Percentiles rank a stretch among this genome's conserved stretches.
phyloP scores from a whole-genome alignment of 768 basidiomycete genomes.

The Boletus insuetus region DNA sequence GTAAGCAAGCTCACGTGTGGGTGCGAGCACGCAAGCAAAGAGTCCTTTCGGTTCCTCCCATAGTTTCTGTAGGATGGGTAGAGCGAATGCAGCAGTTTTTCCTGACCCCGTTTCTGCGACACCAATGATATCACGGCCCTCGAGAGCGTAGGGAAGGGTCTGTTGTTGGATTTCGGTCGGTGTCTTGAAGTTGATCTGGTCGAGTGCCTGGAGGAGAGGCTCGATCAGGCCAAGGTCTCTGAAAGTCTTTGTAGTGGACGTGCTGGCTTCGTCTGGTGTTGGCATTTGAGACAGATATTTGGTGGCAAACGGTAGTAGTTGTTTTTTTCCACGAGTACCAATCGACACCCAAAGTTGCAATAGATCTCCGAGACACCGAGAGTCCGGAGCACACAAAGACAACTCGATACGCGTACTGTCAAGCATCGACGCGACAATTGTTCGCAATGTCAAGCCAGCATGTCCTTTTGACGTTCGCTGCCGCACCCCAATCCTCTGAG shows the following conservation, averaged over 20 bases:
- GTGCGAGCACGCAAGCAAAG: constrained; percentile 91
- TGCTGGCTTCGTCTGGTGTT: constrained; percentile 59
- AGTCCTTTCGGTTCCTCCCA: constrained; percentile 95
- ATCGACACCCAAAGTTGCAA: no score
- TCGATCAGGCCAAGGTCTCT: constrained; percentile 84
- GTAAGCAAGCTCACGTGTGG: constrained; percentile 96
- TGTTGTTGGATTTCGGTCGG: constrained; percentile 92
- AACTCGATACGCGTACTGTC: background rate
- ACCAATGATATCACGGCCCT: constrained; percentile 95
- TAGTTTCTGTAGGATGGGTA: constrained; percentile 93
- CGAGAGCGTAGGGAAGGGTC: constrained; percentile 80
- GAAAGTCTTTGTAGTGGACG: constrained; percentile 57
- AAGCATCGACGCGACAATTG: background rate
- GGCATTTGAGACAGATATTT: constrained; percentile 44
- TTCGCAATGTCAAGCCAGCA: constrained; percentile 41
- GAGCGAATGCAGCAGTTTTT: constrained; percentile 95
- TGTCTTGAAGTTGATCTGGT: constrained; percentile 73
- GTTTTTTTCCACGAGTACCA: constrained; percentile 12
- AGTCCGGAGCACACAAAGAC: no score
- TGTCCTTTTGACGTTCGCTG: constrained; percentile 68
- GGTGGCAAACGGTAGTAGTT: background rate
- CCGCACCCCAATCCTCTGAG: constrained; percentile 62
- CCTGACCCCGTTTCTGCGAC: constrained; percentile 98
- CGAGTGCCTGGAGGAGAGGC: constrained; percentile 83
- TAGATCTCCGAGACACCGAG: no score